Base-by-base conservation (phyloP, 1,139 yeast species). In the Sugiyamaella xylanicola region DNA sequence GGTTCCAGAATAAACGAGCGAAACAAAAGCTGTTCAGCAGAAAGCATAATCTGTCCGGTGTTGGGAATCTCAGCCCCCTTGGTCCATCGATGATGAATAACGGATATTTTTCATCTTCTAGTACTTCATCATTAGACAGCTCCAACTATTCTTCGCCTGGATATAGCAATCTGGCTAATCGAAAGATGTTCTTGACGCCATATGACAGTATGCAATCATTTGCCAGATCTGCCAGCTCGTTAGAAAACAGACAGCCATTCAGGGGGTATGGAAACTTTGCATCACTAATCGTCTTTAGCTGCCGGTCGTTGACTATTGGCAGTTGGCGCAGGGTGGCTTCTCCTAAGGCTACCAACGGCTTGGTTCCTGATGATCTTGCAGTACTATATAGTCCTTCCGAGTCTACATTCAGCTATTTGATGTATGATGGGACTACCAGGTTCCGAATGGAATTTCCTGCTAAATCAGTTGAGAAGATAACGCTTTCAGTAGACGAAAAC, bases 1-100 rank as follows among this genome's bases (percentile, higher is more conserved):
- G 98, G 98, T 92, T 92, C 68, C 98, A 92, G 70, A 92, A 92
- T 68, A 77, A 95, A 63, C 74, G 97, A 59, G 97, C 97, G 17
- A 90, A 90, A 68, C 78, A 83, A 51, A 79, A 92, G 67, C 84
- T 82, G 65, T 56, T 53, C 42, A 59, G 59, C 22, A 53, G 53
- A 16, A 48, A 41, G 41, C 41, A 47, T 37, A 49, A 41, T 49
- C n/a, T 17, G 2, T 41, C 16, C 20, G 63, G 35, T 16, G 21
- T 27, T 11, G 27, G 45, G 11, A 11, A 20, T 11, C 19, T 40
- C 8, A 27, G 51, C 25, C 39, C 36, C 9, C 40, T 20, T 4
- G 39, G 39, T 13, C 17, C 40, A 8, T 40, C 13, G 27, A 40
- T 41, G 16, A 15, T 13, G 40, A 41, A 20, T 39, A 48, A 48